Evolutionary conservation across 768 basidiomycete genomes (phyloP), one percentile per base, ranked within the genome.

Genomic region (Pulveroboletus sp.): DNA sequence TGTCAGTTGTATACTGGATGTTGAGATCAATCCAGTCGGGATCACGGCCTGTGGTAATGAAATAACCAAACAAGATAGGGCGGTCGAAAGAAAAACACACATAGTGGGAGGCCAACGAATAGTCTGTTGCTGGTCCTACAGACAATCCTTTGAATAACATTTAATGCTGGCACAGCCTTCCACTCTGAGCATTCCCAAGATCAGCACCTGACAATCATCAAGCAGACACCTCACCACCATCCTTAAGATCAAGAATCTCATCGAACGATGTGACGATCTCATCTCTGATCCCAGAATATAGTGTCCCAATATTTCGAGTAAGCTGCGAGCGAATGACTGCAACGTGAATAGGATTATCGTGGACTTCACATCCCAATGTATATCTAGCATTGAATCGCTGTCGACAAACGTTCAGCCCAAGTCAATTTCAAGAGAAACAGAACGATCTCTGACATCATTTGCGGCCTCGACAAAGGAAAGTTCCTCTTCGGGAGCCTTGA

Each of bases 201-300:
- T 45, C 6, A 17, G n/a, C 17, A 34, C 12, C 12, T 1, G 10
- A 31, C 17, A 11, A 19, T 14, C 2, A 19, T 9, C 21, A 23
- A n/a, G 17, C 3, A 38, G 6, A 1, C n/a, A 25, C 7, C 39
- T 50, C 11, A 65, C 63, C 63, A 23, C 61, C 25, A 2, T 17
- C 36, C 40, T n/a, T 49, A 10, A 58, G 44, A 43, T 50, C 44
- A 14, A 81, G 64, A 27, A 65, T 54, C 1, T 75, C 75, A 2
- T 61, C 54, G 41, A 80, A 74, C 1, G 79, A 66, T 0, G 60
- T 44, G 2, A 57, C 37, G 20, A 80, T 62, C 50, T 84, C 82
- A 17, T 77, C 71, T 9, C 65, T 68, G 14, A 82, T 57, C 17
- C 70, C 68, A 1, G 71, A 65, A 49, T 73, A 74, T 3, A 72